Evolutionary conservation across 345 rosid species (phyloP).

Genomic region (Lepidium aucheri): DNA sequence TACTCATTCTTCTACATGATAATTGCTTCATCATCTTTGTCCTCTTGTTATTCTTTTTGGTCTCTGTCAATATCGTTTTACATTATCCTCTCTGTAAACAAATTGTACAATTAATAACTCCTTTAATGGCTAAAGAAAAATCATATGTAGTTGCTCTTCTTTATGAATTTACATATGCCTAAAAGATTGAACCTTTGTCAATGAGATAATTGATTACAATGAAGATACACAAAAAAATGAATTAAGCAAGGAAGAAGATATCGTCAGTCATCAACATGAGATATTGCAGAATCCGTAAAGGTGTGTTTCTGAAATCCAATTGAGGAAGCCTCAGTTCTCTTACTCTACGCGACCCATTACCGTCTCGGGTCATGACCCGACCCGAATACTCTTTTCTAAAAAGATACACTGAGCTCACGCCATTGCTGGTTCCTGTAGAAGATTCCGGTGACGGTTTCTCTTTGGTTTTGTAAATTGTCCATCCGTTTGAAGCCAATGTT

Average conservation of each 20-base stretch:
- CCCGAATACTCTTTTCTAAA: slow-evolving; percentile 60
- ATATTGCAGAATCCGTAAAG: slow-evolving; percentile 59
- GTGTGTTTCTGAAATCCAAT: slow-evolving; percentile 60
- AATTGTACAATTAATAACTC: slow-evolving; percentile 6
- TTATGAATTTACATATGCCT: background rate
- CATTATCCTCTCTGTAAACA: background rate
- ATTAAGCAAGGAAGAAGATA: slow-evolving; percentile 49
- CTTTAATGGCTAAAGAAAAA: background rate
- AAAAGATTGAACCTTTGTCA: background rate
- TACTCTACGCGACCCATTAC: slow-evolving; percentile 42
- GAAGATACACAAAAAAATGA: background rate
- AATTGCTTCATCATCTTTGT: background rate
- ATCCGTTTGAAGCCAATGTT: slow-evolving; percentile 52
- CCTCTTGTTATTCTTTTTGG: background rate
- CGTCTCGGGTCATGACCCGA: slow-evolving; percentile 32
- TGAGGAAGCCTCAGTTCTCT: slow-evolving; percentile 62
- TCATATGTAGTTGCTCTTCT: background rate
- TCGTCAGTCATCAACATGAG: slow-evolving; percentile 36
- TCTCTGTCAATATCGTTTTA: slow-evolving; percentile 7
- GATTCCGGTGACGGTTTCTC: slow-evolving; percentile 25
- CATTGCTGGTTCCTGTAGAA: background rate
- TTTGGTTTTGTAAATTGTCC: slow-evolving; percentile 61
- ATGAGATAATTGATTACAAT: slow-evolving; percentile 3
- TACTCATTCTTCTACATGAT: slow-evolving; percentile 21
- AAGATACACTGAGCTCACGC: slow-evolving; percentile 27